phyloP scores from a whole-genome alignment of 371 early-diverging fungal genomes.

The Dichotomocladium elegans region DNA sequence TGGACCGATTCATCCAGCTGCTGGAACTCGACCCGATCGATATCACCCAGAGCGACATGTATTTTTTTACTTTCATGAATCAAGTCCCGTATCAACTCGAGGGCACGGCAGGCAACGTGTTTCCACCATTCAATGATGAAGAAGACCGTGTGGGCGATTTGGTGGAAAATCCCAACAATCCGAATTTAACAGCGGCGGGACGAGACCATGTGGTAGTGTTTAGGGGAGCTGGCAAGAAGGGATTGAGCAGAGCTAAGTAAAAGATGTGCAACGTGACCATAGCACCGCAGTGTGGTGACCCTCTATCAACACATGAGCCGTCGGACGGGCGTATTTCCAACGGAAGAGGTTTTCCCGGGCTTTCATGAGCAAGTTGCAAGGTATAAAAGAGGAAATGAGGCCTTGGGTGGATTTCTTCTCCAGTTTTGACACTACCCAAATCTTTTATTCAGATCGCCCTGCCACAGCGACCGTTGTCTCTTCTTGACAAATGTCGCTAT shows the following conservation, averaged over 20 bases:
- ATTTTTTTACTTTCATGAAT: slow-evolving; percentile 56
- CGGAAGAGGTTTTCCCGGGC: slow-evolving; percentile 32
- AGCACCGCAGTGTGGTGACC: slow-evolving; percentile 40
- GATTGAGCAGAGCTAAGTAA: slow-evolving; percentile 9
- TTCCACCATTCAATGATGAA: slow-evolving; percentile 7
- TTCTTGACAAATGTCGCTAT: slow-evolving; percentile 52
- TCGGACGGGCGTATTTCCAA: slow-evolving; percentile 27
- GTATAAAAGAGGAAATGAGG: background rate
- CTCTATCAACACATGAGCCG: slow-evolving; percentile 33
- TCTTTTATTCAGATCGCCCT: slow-evolving; percentile 30
- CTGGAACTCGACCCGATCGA: slow-evolving; percentile 48
- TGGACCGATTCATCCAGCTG: slow-evolving; percentile 45
- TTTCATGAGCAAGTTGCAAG: slow-evolving; percentile 35
- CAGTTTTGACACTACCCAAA: no score
- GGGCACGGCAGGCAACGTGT: slow-evolving; percentile 6
- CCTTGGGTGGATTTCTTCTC: no score
- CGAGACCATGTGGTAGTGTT: slow-evolving; percentile 41
- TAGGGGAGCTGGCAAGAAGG: no score
- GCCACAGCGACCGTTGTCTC: slow-evolving; percentile 55
- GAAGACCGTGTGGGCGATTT: slow-evolving; percentile 16
- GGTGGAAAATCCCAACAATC: slow-evolving; percentile 23
- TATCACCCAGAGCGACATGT: slow-evolving; percentile 54
- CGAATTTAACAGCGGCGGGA: slow-evolving; percentile 10
- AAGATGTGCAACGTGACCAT: background rate
- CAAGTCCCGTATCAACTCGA: slow-evolving; percentile 58